Percentiles rank a stretch among this genome's conserved stretches.
phyloP scores from a whole-genome alignment of 495 filamentous ascomycete species.

The Hamigera avellanea region DNA sequence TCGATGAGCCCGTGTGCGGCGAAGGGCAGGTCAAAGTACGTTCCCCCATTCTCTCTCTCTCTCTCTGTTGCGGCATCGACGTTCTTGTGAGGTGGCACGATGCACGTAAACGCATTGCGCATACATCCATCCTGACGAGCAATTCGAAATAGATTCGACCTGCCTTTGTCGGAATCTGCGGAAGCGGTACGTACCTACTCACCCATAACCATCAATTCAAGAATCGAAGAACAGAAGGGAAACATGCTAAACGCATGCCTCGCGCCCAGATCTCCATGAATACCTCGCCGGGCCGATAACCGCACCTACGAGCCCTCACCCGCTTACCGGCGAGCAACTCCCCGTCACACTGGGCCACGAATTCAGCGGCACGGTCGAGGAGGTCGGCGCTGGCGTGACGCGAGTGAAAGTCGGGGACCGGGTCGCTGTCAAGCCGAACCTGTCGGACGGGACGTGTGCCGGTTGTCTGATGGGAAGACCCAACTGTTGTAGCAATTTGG shows the following conservation, averaged over 20 bases:
- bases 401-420: constrained; percentile 40
- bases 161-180: constrained; percentile 25
- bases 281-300: constrained; percentile 43
- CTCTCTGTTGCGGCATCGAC: too few relatives aligned
- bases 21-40: constrained; percentile 29
- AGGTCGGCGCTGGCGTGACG: constrained; percentile 41
- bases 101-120: too few relatives aligned
- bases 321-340: constrained; percentile 41
- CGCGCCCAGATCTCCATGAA: neutral
- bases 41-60: neutral
- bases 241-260: too few relatives aligned
- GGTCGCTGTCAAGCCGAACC: constrained; percentile 48
- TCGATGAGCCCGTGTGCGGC: constrained; percentile 27
- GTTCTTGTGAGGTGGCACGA: too few relatives aligned
- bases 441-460: constrained; percentile 44
- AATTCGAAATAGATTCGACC: constrained; percentile 22
- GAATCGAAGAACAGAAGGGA: too few relatives aligned
- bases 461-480: constrained; percentile 37
- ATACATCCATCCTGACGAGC: too few relatives aligned
- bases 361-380: constrained; percentile 46
- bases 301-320: constrained; percentile 46
- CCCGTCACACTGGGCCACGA: constrained; percentile 54
- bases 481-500: constrained; percentile 47
- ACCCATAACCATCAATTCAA: too few relatives aligned
- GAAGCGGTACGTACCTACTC: constrained; percentile 13